Evolutionary conservation across 164 flowering plant genomes (phyloP), one percentile per base, ranked within the genome.

Genomic region (Dillenia turbinata): DNA sequence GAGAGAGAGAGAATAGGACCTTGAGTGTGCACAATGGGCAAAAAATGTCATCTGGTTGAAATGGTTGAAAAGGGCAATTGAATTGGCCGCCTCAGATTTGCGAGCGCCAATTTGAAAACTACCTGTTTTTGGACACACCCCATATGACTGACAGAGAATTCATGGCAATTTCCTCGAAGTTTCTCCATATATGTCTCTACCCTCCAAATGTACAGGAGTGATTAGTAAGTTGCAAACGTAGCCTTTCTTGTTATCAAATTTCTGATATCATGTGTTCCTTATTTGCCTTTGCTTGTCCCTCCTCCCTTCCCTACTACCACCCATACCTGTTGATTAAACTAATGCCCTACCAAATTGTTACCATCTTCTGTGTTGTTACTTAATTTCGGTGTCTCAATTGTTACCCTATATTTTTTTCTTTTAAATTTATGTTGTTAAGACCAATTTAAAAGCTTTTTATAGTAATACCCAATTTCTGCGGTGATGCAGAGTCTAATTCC

Each of bases 191-290:
- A 75, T 3, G 53, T 65, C 69, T 51, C 54, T 44, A n/a, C 48
- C 59, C 49, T 43, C 24, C 15, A 62, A 46, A 60, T 63, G 65
- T 65, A 56, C 62, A 60, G 70, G 70, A 61, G 83, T 76, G 83
- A 76, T 64, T 63, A 17, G 3, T 56, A 71, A 33, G 7, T 56
- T 2, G 56, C 75, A 66, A 60, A 79, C 83, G 83, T 79, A 77
- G 83, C 80, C 67, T 33, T 6, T 33, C 62, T 71, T 62, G 14
- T 60, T 16, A 73, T 49, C 47, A 52, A 15, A 33, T 52, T 52
- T 4, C 9, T 16, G 15, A 6, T 16, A 8, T 52, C 55, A 52
- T 3, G 55, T 17, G 24, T 33, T 33, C 40, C 40, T 33, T 5
- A 33, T 33, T 33, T 33, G 40, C 40, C 40, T 26, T 26, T 26